Conservation (phyloP, 2,329 filamentous ascomycete species). For the Alternaria arborescens region DNA sequence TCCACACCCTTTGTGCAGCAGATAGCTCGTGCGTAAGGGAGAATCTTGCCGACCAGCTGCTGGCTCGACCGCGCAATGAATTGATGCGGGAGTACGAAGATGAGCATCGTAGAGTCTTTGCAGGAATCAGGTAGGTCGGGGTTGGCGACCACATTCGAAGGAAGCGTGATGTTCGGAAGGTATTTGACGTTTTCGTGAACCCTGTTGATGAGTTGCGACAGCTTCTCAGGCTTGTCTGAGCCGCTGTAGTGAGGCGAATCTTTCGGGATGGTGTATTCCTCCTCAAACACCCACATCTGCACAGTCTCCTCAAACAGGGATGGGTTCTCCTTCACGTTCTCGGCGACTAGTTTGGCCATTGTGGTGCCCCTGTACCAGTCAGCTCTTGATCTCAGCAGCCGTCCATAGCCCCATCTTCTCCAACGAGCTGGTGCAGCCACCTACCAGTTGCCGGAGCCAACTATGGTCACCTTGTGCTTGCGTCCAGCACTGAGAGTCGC, state of each 20-base stretch:
- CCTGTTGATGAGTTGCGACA: slow-evolving; percentile 89
- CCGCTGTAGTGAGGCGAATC: slow-evolving; percentile 77
- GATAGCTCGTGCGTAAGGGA: slow-evolving; percentile 91
- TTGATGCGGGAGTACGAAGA: slow-evolving; percentile 97
- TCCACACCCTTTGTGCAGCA: slow-evolving; percentile 99
- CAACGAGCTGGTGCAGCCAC: slow-evolving; percentile 28
- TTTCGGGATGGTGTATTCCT: slow-evolving; percentile 78
- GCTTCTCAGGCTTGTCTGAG: slow-evolving; percentile 75
- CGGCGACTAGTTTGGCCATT: slow-evolving; percentile 95
- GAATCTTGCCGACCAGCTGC: slow-evolving; percentile 84
- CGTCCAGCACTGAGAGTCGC: slow-evolving; percentile 63
- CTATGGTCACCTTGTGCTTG: slow-evolving; percentile 91
- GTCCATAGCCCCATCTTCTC: background rate
- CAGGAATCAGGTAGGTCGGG: slow-evolving; percentile 82
- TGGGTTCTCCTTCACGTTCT: slow-evolving; percentile 82
- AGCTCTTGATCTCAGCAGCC: slow-evolving; percentile 7
- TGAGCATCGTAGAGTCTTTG: slow-evolving; percentile 82
- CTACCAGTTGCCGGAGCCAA: slow-evolving; percentile 97
- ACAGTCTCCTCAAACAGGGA: slow-evolving; percentile 87
- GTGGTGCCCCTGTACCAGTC: slow-evolving; percentile 80
- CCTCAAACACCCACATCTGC: slow-evolving; percentile 99
- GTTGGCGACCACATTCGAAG: slow-evolving; percentile 83
- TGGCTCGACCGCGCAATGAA: slow-evolving; percentile 90
- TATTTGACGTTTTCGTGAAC: slow-evolving; percentile 98
- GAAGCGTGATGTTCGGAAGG: slow-evolving; percentile 85